Evolutionary conservation across 108 stramenopile genomes (phyloP), one percentile per base, ranked within the genome.

Genomic region (Mediolabrus comicus): DNA sequence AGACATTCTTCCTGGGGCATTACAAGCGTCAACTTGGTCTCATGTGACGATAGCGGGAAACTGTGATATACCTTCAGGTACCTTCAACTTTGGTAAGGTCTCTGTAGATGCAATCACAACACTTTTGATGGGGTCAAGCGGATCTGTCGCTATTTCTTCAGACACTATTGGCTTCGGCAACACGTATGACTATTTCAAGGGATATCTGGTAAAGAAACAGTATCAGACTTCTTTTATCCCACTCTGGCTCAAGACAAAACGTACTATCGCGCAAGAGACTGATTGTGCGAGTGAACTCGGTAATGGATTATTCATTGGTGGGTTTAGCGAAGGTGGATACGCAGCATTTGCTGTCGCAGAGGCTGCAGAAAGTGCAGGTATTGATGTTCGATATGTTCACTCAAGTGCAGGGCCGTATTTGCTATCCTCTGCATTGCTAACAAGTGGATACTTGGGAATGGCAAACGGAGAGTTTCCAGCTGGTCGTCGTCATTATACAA

Each of bases 301-400:
- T 9, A 39, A 70, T 25, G 31, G 33, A 4, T 46, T 62, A 11
- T 29, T 26, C 10, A 28, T 63, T 10, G 17, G 19, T 7, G 75
- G 75, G 53, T 77, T 64, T 19, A 65, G 63, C 27, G 75, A 77
- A 29, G 75, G 75, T 10, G 75, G 75, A 14, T 77, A 77, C 33
- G 57, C 68, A 16, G 27, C 60, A 13, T 34, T 77, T 6, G 75
- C 61, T n/a, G 31, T 77, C 1, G 69, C 69, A 4, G 62, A 77
- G 10, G 62, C 49, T 17, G 35, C 69, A 35, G 3, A 59, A n/a
- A 24, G 30, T 26, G 41, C 36, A 7, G 75, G 67, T 19, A 38
- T 77, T 24, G 69, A 70, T 30, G 25, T 71, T 9, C 24, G 9
- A 14, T 10, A n/a, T 13, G 62, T 65, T 17, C 24, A 53, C 6